Evolutionary conservation across 768 basidiomycete species (phyloP), one percentile per base, ranked within the genome.

Genomic region (Suillus lakei): DNA sequence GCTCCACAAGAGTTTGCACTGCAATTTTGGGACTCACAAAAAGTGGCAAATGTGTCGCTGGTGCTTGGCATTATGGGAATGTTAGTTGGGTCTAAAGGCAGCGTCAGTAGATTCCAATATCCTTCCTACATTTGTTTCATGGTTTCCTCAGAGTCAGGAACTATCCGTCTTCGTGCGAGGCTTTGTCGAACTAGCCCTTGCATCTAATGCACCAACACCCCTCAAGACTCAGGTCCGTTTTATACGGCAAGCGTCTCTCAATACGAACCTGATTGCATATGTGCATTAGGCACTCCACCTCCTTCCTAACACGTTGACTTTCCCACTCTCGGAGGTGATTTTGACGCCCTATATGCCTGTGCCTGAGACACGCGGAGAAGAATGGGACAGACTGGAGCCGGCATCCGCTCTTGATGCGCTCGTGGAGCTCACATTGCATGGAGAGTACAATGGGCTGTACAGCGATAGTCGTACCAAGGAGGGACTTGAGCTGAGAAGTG

Each of bases 21-120:
- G 53, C 98, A 99, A 74, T 95, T 95, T 77, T 99, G 98, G 98
- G 94, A 96, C 69, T 85, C 89, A 48, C 92, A 95, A 75, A 99
- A 99, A 77, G 78, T 85, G n/a, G 78, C 85, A 28, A 98, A 98
- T 72, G 88, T 90, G 1, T 83, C 85, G 0, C 78, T 95, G n/a
- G 87, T 94, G 9, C 80, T 99, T 3, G 89, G 89, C 23, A 87
- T 98, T 65, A 88, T 98, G 69, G 90, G 94, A 3, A 92, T 96
- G 83, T 85, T 99, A 10, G 84, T 95, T 39, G 84, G 85, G n/a
- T 85, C 86, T 46, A 91, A 92, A 73, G 89, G 89, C 60, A 82
- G 81, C 69, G 89, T 91, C 69, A 72, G 88, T 83, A 30, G 34
- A 12, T 55, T n/a, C 28, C 18, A 55, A 26, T 48, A 21, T 63